Percentiles rank a stretch among this genome's conserved stretches.
phyloP scores from a whole-genome alignment of 179 eudicot genomes.

The Dionaea muscipula region DNA sequence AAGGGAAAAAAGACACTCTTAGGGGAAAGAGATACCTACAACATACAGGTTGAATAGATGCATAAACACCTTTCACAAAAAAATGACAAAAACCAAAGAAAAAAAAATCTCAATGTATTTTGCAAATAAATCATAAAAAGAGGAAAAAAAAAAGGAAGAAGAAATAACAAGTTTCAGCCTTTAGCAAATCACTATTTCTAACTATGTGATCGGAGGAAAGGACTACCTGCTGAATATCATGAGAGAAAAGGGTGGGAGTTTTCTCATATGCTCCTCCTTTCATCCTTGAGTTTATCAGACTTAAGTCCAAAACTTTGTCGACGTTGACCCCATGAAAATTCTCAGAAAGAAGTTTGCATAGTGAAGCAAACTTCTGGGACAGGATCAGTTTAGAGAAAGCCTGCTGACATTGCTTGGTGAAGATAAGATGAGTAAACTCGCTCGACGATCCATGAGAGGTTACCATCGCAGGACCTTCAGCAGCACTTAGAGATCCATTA shows the following conservation, averaged over 20 bases:
- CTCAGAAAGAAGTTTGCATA: conserved; percentile 47
- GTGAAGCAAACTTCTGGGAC: conserved; percentile 58
- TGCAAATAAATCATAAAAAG: conserved; percentile 2
- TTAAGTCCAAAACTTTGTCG: conserved; percentile 47
- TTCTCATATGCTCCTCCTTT: conserved; percentile 65
- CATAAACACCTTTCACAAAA: neutral
- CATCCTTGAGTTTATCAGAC: conserved; percentile 40
- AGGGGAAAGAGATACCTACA: no score
- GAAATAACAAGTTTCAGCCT: neutral
- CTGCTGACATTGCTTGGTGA: conserved; percentile 35
- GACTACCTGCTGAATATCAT: conserved; percentile 75
- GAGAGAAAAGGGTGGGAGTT: conserved; percentile 45
- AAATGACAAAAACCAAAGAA: neutral
- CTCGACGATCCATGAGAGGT: conserved; percentile 29
- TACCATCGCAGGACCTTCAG: conserved; percentile 18
- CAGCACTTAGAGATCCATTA: conserved; percentile 25
- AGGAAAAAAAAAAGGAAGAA: neutral
- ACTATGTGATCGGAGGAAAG: neutral
- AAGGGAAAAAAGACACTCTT: no score
- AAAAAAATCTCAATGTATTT: neutral
- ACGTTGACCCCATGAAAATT: conserved; percentile 56
- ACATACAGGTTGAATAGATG: no score
- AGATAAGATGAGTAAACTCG: conserved; percentile 21
- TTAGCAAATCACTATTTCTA: neutral
- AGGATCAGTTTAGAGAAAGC: conserved; percentile 41